These are phyloP conservation scores for Abelmoschus esculentus DNA, from an alignment of 345 rosid genomes.

Conservation along the genomic window DNA sequence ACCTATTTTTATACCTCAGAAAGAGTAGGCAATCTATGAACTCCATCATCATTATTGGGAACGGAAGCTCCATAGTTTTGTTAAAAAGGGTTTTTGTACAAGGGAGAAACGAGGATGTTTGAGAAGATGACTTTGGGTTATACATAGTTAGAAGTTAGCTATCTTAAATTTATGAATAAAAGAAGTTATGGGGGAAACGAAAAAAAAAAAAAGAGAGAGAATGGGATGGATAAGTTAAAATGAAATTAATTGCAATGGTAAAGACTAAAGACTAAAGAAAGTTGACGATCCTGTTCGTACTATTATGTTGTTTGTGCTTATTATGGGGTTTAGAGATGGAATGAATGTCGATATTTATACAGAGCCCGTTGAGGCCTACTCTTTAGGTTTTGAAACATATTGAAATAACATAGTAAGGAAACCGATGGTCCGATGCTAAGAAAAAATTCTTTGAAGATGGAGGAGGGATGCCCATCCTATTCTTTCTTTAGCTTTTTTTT, in stretches of 20 bases:
- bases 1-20: constrained; percentile 44
- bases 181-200: background rate
- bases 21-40: constrained; percentile 73
- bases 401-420: no score
- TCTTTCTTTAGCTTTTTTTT: background rate
- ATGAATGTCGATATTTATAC: constrained; percentile 35
- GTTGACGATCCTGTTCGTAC: no score
- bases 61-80: constrained; percentile 28
- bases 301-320: constrained; percentile 13
- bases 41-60: constrained; percentile 23
- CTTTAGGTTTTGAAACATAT: background rate
- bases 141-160: constrained; percentile 29
- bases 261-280: no score
- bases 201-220: background rate
- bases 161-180: constrained; percentile 6
- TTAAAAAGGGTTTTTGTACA: constrained; percentile 34
- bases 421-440: background rate
- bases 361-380: constrained; percentile 23
- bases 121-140: constrained; percentile 52
- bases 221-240: background rate
- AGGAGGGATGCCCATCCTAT: constrained; percentile 9
- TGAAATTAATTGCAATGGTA: constrained; percentile 2
- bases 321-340: constrained; percentile 11
- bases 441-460: constrained; percentile 8
- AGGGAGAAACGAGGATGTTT: constrained; percentile 37